phyloP scores from a whole-genome alignment of 495 filamentous ascomycete genomes.

The Tuber borchii region DNA sequence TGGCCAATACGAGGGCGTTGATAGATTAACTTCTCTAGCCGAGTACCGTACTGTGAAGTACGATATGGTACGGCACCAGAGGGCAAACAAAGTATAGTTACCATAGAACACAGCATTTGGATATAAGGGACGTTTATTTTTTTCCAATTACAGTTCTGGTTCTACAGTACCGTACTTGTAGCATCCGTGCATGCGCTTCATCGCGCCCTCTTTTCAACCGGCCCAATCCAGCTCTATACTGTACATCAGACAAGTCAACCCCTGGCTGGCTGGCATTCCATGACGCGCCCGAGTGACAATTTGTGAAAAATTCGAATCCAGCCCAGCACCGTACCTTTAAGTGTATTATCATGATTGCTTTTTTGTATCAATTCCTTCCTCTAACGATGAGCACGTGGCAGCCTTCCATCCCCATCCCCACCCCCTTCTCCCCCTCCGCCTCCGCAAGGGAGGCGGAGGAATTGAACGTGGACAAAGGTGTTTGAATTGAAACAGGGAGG shows the following conservation, averaged over 20 bases:
- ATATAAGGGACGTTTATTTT: no score
- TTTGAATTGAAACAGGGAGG: neutral
- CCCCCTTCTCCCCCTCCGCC: neutral
- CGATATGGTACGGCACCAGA: no score
- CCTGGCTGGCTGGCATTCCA: neutral
- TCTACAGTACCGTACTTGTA: neutral
- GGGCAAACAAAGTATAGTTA: no score
- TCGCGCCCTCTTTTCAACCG: neutral
- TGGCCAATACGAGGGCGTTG: no score
- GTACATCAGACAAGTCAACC: neutral
- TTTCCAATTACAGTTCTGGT: neutral
- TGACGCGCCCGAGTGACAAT: neutral
- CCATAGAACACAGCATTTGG: no score
- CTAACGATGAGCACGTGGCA: neutral
- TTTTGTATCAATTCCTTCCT: slow-evolving; percentile 7
- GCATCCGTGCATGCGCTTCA: neutral
- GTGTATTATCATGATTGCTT: neutral
- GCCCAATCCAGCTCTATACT: neutral
- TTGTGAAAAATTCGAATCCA: neutral
- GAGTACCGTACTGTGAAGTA: no score
- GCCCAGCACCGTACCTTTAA: neutral
- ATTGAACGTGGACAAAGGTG: neutral
- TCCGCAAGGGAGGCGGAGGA: neutral
- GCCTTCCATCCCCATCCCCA: neutral
- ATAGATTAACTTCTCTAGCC: no score